phyloP scores from a whole-genome alignment of 352 stramenopile genomes.

The Globisporangium orthogonon region DNA sequence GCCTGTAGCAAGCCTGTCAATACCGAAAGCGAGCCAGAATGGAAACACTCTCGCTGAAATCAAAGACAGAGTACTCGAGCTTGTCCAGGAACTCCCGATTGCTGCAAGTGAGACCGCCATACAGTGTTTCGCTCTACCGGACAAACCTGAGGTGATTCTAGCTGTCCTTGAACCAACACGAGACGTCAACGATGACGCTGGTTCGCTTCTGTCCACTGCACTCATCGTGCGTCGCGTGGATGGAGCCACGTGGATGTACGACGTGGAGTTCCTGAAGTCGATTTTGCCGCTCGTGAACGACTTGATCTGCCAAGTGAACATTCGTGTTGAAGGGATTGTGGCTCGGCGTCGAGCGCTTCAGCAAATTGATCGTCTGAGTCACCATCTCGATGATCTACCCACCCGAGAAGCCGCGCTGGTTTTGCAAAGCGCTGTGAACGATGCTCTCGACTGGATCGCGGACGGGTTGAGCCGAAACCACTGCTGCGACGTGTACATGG shows the following conservation, averaged over 20 bases:
- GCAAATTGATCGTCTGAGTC: slow-evolving; percentile 16
- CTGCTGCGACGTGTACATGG: slow-evolving; percentile 48
- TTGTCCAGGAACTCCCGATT: slow-evolving; percentile 1
- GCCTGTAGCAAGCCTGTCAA: not conserved
- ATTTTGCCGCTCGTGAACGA: slow-evolving; percentile 38
- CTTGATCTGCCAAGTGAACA: slow-evolving; percentile 37
- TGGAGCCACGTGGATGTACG: slow-evolving; percentile 46
- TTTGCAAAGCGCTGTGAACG: slow-evolving; percentile 20
- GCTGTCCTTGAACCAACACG: slow-evolving; percentile 15
- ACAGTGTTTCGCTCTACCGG: slow-evolving; percentile 10
- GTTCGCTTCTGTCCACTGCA: slow-evolving; percentile 14
- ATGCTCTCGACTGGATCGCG: slow-evolving; percentile 24
- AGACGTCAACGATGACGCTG: slow-evolving; percentile 23
- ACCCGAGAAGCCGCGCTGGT: slow-evolving; percentile 7
- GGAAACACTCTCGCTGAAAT: not conserved
- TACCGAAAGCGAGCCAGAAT: not conserved
- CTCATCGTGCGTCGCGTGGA: slow-evolving; percentile 44
- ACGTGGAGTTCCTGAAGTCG: slow-evolving; percentile 42
- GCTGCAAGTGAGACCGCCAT: not conserved
- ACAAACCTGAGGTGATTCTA: slow-evolving; percentile 17
- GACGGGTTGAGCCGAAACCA: slow-evolving; percentile 17
- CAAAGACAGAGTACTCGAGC: not conserved
- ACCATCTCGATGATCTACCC: slow-evolving; percentile 5
- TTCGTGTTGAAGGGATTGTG: slow-evolving; percentile 40
- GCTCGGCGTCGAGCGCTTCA: slow-evolving; percentile 20